Evolutionary conservation across 1,139 yeast genomes (phyloP), one percentile per base, ranked within the genome.

Genomic region (Pichia sp.): DNA sequence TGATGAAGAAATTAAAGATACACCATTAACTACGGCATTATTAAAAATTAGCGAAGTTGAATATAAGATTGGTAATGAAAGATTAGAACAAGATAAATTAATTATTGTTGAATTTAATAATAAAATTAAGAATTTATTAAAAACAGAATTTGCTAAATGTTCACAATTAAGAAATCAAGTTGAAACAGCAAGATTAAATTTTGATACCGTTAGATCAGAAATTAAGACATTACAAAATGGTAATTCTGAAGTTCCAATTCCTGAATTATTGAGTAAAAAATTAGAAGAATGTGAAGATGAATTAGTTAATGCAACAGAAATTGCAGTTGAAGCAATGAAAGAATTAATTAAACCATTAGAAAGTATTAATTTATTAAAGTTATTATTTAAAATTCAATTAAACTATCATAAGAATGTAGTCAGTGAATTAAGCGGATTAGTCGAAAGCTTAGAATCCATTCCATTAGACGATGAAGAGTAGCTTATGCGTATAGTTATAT

Each of bases 251-350:
- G 52, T 52, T 11, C 56, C 53, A 32, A 59, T 63, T 36, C 71
- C 71, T 31, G 70, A 65, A 30, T 68, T 64, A 41, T 69, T 74
- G 50, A 68, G 69, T 51, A 74, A 70, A 48, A 77, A 74, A 42
- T 64, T 82, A 50, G 87, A 82, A 50, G 65, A 70, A 34, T 71
- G 74, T 50, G 94, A 84, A 62, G 94, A 84, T 57, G 89, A 80
- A 48, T 72, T 83, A 52, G 91, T 83, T 25, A 74, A 80, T 54
- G 84, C 86, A 21, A 83, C 88, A 8, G 81, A 81, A 45, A 67
- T 70, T 25, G 91, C 91, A 1, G 91, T 81, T n/a, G 73, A 76
- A 52, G 77, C 77, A 43, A 82, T 84, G 91, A 78, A 80, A 61
- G 75, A 71, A 49, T 66, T 83, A 45, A 76, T 84, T 53, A 76